phyloP scores from a whole-genome alignment of 108 stramenopile species.

The Epithemia pelagica region DNA sequence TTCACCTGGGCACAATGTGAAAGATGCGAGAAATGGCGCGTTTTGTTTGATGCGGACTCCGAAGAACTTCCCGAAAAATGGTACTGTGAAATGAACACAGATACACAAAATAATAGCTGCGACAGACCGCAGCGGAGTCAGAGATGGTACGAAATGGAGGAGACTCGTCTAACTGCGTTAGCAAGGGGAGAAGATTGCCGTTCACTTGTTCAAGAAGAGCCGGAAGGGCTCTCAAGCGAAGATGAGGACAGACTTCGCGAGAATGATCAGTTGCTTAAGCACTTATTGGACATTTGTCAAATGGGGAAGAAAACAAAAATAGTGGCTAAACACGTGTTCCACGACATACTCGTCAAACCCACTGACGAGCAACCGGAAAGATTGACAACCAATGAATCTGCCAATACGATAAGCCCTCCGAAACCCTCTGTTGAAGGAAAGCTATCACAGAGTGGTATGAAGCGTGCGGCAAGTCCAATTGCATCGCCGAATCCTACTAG shows the following conservation, averaged over 20 bases:
- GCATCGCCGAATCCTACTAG: no score
- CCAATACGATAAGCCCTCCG: no score
- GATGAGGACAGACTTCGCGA: neutral
- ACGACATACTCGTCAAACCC: neutral
- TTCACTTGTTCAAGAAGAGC: neutral
- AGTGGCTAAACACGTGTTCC: neutral
- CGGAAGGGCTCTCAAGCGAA: neutral
- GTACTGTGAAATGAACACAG: constrained; percentile 36
- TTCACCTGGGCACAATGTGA: constrained; percentile 51
- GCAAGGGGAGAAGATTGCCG: neutral
- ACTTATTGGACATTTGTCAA: neutral
- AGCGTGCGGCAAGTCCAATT: no score
- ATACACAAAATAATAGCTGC: constrained; percentile 21
- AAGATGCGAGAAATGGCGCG: constrained; percentile 51
- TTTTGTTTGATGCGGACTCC: constrained; percentile 16
- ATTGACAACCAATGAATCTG: no score
- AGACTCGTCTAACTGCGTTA: neutral
- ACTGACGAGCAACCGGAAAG: neutral
- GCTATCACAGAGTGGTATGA: no score
- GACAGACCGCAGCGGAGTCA: constrained; percentile 15
- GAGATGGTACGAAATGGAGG: constrained; percentile 25
- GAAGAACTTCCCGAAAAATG: constrained; percentile 27
- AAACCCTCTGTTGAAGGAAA: no score
- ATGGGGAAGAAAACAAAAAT: neutral
- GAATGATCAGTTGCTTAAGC: neutral